Evolutionary conservation across 1,284 basidiomycete species (phyloP), one percentile per base, ranked within the genome.

Genomic region (Rhizoctonia solani): DNA sequence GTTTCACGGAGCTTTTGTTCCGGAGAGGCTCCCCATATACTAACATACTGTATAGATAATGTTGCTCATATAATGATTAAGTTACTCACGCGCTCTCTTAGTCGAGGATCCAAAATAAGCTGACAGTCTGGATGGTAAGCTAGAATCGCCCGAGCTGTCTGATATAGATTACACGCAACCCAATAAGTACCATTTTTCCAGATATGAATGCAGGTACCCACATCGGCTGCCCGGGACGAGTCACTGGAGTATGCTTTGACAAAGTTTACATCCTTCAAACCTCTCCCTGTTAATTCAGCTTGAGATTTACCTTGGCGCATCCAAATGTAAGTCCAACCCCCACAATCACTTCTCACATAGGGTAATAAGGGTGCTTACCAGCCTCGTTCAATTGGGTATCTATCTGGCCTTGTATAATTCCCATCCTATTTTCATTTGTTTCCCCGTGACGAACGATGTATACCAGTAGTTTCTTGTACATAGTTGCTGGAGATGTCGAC

Each of bases 331-430:
- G 44, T 6, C 44, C 11, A 9, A 21, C 21, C n/a, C 8, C 6
- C 6, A 41, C 19, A 14, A 42, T 21, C 23, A n/a, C 5, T 11
- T 13, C 30, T 21, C 14, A 32, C 16, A 34, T 37, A 25, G 32
- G 9, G 23, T 4, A 8, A 50, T 32, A 14, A 11, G 13, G 16
- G 11, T 29, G 19, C 61, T 65, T 23, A 54, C 61, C 71, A 54
- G 55, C 56, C n/a, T 63, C 53, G 42, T 72, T 72, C 47, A 72
- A 52, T 27, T 58, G 59, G 2, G 70, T 71, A 54, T 72, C 68
- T 16, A 72, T 54, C 50, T 72, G 71, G 4, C 71, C 71, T 61
- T 72, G 71, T 49, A 72, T 66, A 41, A 70, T 72, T 2, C 68
- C 66, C 29, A 44, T 16, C 21, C 67, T 29, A 56, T 72, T 72